Percentiles rank a stretch among this genome's conserved stretches.
phyloP scores from a whole-genome alignment of 768 basidiomycete species.

The Phylloporus arenicola region DNA sequence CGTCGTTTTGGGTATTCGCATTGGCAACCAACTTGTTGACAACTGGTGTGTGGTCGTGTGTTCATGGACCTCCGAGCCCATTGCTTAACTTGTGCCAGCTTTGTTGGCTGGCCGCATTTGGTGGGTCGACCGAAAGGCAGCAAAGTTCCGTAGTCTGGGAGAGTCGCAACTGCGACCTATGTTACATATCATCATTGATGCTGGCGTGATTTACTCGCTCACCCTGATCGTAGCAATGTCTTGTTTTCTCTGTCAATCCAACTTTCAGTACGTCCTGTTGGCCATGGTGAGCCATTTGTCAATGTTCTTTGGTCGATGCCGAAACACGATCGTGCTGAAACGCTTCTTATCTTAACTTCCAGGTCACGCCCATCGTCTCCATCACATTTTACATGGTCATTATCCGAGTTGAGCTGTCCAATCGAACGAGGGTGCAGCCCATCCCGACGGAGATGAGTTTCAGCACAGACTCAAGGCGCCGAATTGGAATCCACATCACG shows the following conservation, averaged over 20 bases:
- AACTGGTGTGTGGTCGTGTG: constrained; percentile 20
- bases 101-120: constrained; percentile 30
- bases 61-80: not conserved
- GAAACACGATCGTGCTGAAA: not conserved
- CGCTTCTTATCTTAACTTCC: not conserved
- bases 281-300: constrained; percentile 27
- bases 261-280: constrained; percentile 32
- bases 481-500: constrained; percentile 4
- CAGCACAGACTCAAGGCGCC: constrained; percentile 1
- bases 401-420: constrained; percentile 30
- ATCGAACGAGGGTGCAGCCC: not conserved
- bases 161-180: constrained; percentile 9
- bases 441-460: not conserved
- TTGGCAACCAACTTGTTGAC: constrained; percentile 30
- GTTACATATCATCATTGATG: constrained; percentile 33
- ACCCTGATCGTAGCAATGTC: constrained; percentile 31
- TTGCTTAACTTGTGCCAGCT: constrained; percentile 9
- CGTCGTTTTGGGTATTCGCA: constrained; percentile 29
- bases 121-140: constrained; percentile 20
- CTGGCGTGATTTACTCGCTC: constrained; percentile 34
- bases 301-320: not conserved
- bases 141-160: constrained; percentile 9
- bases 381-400: constrained; percentile 43
- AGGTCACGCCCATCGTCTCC: constrained; percentile 37
- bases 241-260: constrained; percentile 25